phyloP scores from a whole-genome alignment of 2,329 filamentous ascomycete genomes.

The Arthroderma sp. region DNA sequence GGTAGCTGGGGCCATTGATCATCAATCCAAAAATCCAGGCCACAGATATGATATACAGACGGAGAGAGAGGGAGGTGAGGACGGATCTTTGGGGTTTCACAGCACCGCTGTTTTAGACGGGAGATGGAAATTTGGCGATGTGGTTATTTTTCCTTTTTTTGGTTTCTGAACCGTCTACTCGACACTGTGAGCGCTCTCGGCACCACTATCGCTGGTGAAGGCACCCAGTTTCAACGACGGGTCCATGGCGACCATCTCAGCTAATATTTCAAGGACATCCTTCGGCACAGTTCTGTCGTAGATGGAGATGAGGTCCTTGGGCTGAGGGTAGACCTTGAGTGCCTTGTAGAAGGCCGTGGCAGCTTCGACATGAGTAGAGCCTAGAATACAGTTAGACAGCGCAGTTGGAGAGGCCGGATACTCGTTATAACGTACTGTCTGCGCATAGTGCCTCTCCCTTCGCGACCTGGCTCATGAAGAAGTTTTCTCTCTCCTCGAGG shows the following conservation, averaged over 20 bases:
- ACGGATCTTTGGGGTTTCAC: neutral
- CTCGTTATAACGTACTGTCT: conserved; percentile 52
- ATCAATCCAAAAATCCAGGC: neutral
- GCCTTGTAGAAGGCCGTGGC: conserved; percentile 96
- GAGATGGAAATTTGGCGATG: neutral
- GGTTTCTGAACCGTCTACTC: conserved; percentile 21
- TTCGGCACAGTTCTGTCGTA: conserved; percentile 98
- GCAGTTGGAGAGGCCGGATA: too few species aligned
- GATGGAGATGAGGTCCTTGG: conserved; percentile 82
- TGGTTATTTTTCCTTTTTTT: neutral
- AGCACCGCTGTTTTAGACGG: neutral
- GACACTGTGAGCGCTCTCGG: conserved; percentile 22
- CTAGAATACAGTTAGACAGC: too few species aligned
- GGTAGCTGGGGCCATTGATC: neutral
- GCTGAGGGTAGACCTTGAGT: conserved; percentile 93
- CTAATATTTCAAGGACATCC: conserved; percentile 90
- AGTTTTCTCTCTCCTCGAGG: conserved; percentile 85
- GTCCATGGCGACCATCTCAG: conserved; percentile 96
- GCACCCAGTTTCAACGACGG: conserved; percentile 53
- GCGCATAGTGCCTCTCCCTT: conserved; percentile 70
- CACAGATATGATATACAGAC: neutral
- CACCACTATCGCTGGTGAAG: conserved; percentile 26
- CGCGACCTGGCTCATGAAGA: conserved; percentile 93
- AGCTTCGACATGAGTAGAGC: conserved; percentile 53
- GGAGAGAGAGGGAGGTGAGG: neutral